A percentile compares a stretch with the other conserved stretches of the same genome.
These are phyloP conservation scores for Onygenales sp. DNA, from an alignment of 2,329 filamentous ascomycete species.

Conservation along the genomic window DNA sequence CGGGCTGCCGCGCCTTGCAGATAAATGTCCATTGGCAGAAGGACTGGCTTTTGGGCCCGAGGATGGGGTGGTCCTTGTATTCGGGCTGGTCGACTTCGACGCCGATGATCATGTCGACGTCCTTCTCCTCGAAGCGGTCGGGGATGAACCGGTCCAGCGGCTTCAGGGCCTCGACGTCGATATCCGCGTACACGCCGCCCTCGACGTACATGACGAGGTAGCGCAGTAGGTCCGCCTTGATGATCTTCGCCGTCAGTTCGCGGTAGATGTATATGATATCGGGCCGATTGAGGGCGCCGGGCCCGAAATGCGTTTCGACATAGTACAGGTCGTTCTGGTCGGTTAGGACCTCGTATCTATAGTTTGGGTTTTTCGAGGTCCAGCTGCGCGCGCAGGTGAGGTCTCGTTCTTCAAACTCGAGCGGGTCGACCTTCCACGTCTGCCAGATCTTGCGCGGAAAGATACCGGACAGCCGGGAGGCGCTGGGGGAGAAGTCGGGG, in stretches of 20 bases:
- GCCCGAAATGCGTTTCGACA: slow-evolving; percentile 59
- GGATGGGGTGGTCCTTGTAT: slow-evolving; percentile 53
- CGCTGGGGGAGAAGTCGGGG: background rate
- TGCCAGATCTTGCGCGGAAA: slow-evolving; percentile 68
- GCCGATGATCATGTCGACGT: slow-evolving; percentile 62
- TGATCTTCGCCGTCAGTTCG: slow-evolving; percentile 52
- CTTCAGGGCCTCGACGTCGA: slow-evolving; percentile 48
- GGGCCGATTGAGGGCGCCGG: slow-evolving; percentile 53
- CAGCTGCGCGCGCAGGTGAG: slow-evolving; percentile 53
- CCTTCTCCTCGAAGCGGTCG: slow-evolving; percentile 50
- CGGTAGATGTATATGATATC: slow-evolving; percentile 57
- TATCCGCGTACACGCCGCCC: slow-evolving; percentile 52
- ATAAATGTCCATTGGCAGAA: slow-evolving; percentile 72
- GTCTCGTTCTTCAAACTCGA: slow-evolving; percentile 57
- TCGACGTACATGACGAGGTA: slow-evolving; percentile 61
- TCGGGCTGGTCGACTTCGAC: slow-evolving; percentile 63
- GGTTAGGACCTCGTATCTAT: slow-evolving; percentile 60
- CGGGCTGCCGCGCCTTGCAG: slow-evolving; percentile 55
- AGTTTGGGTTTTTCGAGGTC: slow-evolving; percentile 55
- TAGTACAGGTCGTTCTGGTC: slow-evolving; percentile 59
- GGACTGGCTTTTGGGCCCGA: slow-evolving; percentile 58
- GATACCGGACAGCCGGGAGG: slow-evolving; percentile 16
- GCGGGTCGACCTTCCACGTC: slow-evolving; percentile 62
- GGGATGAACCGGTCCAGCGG: slow-evolving; percentile 52
- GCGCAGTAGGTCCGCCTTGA: slow-evolving; percentile 57